Percentiles rank a stretch among this genome's conserved stretches.
phyloP scores from a whole-genome alignment of 805 yeast species.

The Teunomyces aglyptinius region DNA sequence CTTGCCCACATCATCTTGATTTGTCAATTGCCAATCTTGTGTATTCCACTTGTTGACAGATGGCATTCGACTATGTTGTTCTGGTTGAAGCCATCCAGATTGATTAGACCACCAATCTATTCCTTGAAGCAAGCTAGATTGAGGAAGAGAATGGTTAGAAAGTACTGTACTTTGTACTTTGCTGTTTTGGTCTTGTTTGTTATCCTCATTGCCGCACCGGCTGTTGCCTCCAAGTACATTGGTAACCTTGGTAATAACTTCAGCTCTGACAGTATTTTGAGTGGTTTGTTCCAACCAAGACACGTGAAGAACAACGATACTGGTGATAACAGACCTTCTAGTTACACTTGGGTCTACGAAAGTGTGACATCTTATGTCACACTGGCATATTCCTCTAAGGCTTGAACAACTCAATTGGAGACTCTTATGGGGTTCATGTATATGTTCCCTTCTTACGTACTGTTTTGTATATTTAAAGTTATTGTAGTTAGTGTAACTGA shows the following conservation, averaged over 20 bases:
- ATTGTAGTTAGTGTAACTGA: not conserved
- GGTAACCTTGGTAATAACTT: slow-evolving; percentile 36
- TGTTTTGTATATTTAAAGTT: slow-evolving; percentile 10
- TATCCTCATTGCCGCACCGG: slow-evolving; percentile 86
- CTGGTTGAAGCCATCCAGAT: slow-evolving; percentile 97
- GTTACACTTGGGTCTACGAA: slow-evolving; percentile 42
- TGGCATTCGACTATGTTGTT: slow-evolving; percentile 98
- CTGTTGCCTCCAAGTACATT: slow-evolving; percentile 66
- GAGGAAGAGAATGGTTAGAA: slow-evolving; percentile 96
- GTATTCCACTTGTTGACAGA: slow-evolving; percentile 86
- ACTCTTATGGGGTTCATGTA: slow-evolving; percentile 1
- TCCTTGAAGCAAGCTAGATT: slow-evolving; percentile 94
- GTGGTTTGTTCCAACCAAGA: slow-evolving; percentile 90
- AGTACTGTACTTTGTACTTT: slow-evolving; percentile 83
- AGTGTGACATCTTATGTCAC: slow-evolving; percentile 53
- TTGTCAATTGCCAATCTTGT: slow-evolving; percentile 82
- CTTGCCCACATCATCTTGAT: slow-evolving; percentile 88
- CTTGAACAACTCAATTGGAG: not conserved
- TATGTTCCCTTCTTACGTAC: slow-evolving; percentile 4
- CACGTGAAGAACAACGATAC: slow-evolving; percentile 81
- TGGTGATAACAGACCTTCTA: slow-evolving; percentile 44
- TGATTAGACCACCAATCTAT: slow-evolving; percentile 96
- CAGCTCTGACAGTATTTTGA: slow-evolving; percentile 39
- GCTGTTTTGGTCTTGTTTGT: slow-evolving; percentile 65
- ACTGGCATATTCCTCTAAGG: slow-evolving; percentile 57